Conservation (phyloP, 2,329 filamentous ascomycete genomes). For the Fusarium cyanostomum region DNA sequence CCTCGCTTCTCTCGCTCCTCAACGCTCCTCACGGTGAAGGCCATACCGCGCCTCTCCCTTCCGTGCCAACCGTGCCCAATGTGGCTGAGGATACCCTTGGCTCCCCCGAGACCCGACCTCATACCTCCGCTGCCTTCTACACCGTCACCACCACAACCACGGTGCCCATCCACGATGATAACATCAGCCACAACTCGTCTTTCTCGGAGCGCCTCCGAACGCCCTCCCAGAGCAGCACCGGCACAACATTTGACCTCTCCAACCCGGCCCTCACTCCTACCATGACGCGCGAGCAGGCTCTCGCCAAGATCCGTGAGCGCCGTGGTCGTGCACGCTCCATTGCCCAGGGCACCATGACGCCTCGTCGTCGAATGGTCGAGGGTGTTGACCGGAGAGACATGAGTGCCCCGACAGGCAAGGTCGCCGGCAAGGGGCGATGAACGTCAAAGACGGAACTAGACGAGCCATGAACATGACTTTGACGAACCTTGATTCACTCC, state of each 20-base stretch:
- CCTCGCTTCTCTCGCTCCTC: conserved; percentile 69
- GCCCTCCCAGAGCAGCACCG: conserved; percentile 52
- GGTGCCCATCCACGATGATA: conserved; percentile 61
- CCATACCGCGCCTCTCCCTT: conserved; percentile 47
- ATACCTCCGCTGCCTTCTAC: conserved; percentile 59
- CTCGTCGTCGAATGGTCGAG: conserved; percentile 64
- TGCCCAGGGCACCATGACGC: conserved; percentile 68
- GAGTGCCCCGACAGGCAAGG: conserved; percentile 56
- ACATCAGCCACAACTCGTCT: conserved; percentile 49
- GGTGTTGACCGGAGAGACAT: conserved; percentile 58
- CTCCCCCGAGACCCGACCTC: conserved; percentile 50
- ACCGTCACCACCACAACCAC: conserved; percentile 61
- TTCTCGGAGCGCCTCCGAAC: conserved; percentile 58
- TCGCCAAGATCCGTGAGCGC: conserved; percentile 78
- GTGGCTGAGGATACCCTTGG: conserved; percentile 24
- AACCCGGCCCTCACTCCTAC: conserved; percentile 71
- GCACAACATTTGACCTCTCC: conserved; percentile 59
- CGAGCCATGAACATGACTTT: conserved; percentile 35
- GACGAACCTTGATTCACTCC: conserved; percentile 26
- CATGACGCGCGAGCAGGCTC: conserved; percentile 77
- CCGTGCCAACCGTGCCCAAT: conserved; percentile 51
- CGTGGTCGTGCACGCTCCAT: conserved; percentile 76
- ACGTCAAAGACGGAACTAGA: conserved; percentile 1
- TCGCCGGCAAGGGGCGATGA: conserved; percentile 36
- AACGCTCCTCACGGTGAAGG: conserved; percentile 60